Evolutionary conservation across 1,139 yeast genomes (phyloP).

Genomic region (Suhomyces chickasaworum): DNA sequence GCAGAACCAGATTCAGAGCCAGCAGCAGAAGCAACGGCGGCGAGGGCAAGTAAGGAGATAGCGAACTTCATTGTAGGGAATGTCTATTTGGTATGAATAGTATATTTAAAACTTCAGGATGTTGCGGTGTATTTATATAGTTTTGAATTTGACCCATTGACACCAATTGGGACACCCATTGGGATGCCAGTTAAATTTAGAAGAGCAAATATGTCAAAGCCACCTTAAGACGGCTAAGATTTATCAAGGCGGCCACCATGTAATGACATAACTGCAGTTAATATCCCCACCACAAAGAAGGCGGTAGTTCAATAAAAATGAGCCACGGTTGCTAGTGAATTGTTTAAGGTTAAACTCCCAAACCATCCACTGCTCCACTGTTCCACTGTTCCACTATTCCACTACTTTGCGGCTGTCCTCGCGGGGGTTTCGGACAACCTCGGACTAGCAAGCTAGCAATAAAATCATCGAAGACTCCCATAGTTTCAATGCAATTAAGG

Average conservation of each 20-base stretch:
- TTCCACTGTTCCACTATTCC: too few relatives aligned
- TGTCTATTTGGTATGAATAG: background rate
- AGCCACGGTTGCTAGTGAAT: background rate
- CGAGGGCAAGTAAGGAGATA: constrained; percentile 17
- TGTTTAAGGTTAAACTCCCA: background rate
- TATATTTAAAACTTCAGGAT: background rate
- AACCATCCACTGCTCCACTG: too few relatives aligned
- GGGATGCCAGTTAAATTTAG: constrained; percentile 7
- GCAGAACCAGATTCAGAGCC: constrained; percentile 6
- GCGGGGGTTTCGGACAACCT: background rate
- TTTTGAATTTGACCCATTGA: background rate
- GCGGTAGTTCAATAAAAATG: background rate
- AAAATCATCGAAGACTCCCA: background rate
- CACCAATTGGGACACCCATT: too few relatives aligned
- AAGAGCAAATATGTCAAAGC: constrained; percentile 10
- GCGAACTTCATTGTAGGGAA: constrained; percentile 18
- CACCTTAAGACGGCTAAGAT: constrained; percentile 6
- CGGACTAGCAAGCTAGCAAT: background rate
- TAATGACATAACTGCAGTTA: background rate
- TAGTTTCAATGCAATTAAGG: background rate
- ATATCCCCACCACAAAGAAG: background rate
- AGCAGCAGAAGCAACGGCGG: constrained; percentile 11
- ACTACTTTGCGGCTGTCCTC: background rate
- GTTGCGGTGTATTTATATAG: constrained; percentile 7
- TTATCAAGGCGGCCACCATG: background rate